Percentiles rank a stretch among this genome's conserved stretches.
Evolutionary conservation across 306 rosid genomes (phyloP).

Genomic region (Styphnolobium japonicum): DNA sequence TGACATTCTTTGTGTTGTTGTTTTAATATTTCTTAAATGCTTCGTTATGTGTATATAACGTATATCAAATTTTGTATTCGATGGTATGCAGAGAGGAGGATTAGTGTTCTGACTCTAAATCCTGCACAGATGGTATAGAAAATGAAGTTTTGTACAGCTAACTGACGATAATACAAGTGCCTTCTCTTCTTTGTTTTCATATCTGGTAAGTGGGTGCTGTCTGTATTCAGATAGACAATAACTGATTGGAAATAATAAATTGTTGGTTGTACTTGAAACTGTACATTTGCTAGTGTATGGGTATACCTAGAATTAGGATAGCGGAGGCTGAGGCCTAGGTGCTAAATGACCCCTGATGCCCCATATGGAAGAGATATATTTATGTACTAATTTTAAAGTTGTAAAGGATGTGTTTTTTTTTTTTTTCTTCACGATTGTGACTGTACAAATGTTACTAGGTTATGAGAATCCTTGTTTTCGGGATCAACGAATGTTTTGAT

Average conservation of each 20-base stretch:
- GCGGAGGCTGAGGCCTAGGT: conserved; percentile 37
- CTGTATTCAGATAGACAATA: conserved; percentile 40
- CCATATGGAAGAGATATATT: conserved; percentile 48
- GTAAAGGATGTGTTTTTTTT: conserved; percentile 38
- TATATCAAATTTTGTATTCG: neutral
- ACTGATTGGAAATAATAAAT: conserved; percentile 51
- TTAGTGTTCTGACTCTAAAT: conserved; percentile 71
- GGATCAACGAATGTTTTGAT: conserved; percentile 22
- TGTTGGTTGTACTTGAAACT: conserved; percentile 75
- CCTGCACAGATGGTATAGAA: conserved; percentile 69
- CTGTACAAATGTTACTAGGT: conserved; percentile 44
- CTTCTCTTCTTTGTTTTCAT: conserved; percentile 27
- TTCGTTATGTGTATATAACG: neutral
- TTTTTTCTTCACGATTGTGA: too few relatives aligned
- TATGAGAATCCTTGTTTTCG: conserved; percentile 23
- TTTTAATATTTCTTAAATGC: neutral
- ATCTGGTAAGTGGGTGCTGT: conserved; percentile 28
- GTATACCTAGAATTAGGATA: conserved; percentile 62
- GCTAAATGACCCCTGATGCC: conserved; percentile 43
- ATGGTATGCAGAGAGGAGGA: conserved; percentile 86
- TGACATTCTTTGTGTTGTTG: neutral
- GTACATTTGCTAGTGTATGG: conserved; percentile 84
- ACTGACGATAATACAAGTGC: conserved; percentile 67
- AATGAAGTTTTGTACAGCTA: conserved; percentile 73
- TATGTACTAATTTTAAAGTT: conserved; percentile 33